Percentiles rank a stretch among this genome's conserved stretches.
Evolutionary conservation across 352 stramenopile species (phyloP).

Genomic region (Stephanocyclus meneghinianus): DNA sequence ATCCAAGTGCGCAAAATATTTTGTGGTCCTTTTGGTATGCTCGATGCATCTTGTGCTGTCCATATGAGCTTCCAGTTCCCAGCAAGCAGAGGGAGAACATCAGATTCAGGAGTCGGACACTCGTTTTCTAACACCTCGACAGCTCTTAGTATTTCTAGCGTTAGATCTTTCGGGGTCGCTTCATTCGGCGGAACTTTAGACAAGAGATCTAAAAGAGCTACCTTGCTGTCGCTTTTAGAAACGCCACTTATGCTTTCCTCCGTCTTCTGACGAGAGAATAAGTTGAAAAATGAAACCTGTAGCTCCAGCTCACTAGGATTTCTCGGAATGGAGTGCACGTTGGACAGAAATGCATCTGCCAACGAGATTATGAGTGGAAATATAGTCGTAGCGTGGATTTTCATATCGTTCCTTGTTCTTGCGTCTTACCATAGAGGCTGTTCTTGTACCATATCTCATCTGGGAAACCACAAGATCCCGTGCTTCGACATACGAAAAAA

Average conservation of each 20-base stretch:
- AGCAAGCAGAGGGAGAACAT: constrained; percentile 56
- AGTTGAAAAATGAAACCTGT: constrained; percentile 3
- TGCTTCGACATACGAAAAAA: too few relatives aligned
- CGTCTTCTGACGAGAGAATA: background rate
- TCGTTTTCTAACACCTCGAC: constrained; percentile 56
- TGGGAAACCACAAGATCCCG: too few relatives aligned
- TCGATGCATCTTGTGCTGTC: constrained; percentile 71
- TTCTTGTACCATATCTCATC: too few relatives aligned
- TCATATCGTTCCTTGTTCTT: background rate
- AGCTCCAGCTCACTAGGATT: background rate
- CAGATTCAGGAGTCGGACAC: constrained; percentile 53
- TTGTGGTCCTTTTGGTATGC: constrained; percentile 22
- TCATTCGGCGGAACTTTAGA: constrained; percentile 50
- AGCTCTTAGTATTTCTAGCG: constrained; percentile 57
- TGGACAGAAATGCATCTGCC: background rate
- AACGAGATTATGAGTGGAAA: background rate
- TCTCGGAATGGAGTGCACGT: background rate
- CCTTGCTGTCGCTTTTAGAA: constrained; percentile 18
- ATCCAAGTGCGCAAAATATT: constrained; percentile 35
- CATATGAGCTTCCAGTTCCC: constrained; percentile 81
- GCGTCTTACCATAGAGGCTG: too few relatives aligned
- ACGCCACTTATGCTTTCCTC: background rate
- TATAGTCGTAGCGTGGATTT: background rate
- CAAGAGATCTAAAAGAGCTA: constrained; percentile 49
- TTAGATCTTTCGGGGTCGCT: constrained; percentile 58